phyloP scores from a whole-genome alignment of 2,329 filamentous ascomycete genomes.

The Dendrostoma leiphaemia region DNA sequence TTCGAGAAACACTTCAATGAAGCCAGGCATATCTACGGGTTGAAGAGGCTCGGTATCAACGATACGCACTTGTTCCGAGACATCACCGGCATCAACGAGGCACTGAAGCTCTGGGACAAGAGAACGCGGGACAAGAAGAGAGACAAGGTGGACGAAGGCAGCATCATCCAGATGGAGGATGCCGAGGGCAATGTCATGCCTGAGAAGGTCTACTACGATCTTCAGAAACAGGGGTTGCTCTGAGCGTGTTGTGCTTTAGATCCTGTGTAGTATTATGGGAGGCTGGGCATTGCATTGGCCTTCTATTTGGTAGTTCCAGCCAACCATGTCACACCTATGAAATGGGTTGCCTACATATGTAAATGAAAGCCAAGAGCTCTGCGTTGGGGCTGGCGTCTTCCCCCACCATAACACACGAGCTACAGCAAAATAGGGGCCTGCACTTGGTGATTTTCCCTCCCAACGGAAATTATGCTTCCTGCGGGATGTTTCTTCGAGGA shows the following conservation, averaged over 20 bases:
- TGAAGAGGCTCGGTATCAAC: slow-evolving; percentile 91
- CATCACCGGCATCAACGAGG: slow-evolving; percentile 89
- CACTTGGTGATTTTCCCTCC: too few relatives aligned
- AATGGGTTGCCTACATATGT: too few relatives aligned
- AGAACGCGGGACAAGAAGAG: slow-evolving; percentile 82
- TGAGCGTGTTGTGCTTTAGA: slow-evolving; percentile 36
- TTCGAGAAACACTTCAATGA: slow-evolving; percentile 99
- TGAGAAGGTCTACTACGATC: slow-evolving; percentile 94
- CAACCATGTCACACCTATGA: too few relatives aligned
- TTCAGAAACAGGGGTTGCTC: slow-evolving; percentile 86
- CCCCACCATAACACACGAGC: too few relatives aligned
- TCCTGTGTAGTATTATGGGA: not conserved
- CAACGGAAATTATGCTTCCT: too few relatives aligned
- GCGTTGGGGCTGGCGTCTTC: too few relatives aligned
- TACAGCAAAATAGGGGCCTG: too few relatives aligned
- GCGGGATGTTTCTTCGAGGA: too few relatives aligned
- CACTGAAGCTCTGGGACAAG: slow-evolving; percentile 87
- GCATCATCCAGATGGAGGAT: slow-evolving; percentile 97
- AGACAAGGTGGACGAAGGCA: slow-evolving; percentile 72
- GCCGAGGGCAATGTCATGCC: slow-evolving; percentile 98
- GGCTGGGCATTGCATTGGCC: not conserved
- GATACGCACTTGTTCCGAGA: slow-evolving; percentile 90
- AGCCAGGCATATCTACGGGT: slow-evolving; percentile 84
- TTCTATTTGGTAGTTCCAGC: too few relatives aligned
- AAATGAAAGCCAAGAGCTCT: too few relatives aligned